Evolutionary conservation across 1,284 basidiomycete species (phyloP).

Genomic region (Phellinidium pouzarii): DNA sequence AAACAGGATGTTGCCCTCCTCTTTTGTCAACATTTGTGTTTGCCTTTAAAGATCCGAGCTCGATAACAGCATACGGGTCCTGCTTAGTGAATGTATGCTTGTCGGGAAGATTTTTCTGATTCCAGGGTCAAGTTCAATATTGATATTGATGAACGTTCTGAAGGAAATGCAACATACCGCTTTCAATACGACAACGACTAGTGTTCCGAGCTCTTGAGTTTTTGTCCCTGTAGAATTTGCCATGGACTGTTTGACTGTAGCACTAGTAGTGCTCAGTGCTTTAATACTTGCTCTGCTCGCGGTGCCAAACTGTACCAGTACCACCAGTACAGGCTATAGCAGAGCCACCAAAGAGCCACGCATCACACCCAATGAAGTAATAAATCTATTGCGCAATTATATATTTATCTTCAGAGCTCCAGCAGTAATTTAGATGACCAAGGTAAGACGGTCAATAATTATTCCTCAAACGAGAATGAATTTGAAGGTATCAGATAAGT

Average conservation of each 20-base stretch:
- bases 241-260: background rate
- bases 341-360: too few relatives aligned
- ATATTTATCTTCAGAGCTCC: too few relatives aligned
- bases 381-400: too few relatives aligned
- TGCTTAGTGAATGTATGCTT: slow-evolving; percentile 74
- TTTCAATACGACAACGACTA: slow-evolving; percentile 69
- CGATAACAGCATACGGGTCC: slow-evolving; percentile 56
- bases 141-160: too few relatives aligned
- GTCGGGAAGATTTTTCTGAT: slow-evolving; percentile 51
- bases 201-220: slow-evolving; percentile 50
- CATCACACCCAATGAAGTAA: too few relatives aligned
- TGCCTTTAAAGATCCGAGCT: slow-evolving; percentile 40
- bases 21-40: slow-evolving; percentile 57
- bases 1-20: slow-evolving; percentile 72
- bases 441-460: too few relatives aligned
- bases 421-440: too few relatives aligned
- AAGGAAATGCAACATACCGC: slow-evolving; percentile 29
- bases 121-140: background rate
- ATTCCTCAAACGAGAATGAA: too few relatives aligned
- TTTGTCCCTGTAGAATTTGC: slow-evolving; percentile 6
- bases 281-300: too few relatives aligned
- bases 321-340: too few relatives aligned
- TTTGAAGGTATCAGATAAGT: too few relatives aligned
- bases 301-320: too few relatives aligned
- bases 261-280: background rate